These are phyloP conservation scores for Lentinula aciculospora DNA, from an alignment of 768 basidiomycete species.

Conservation along the genomic window DNA sequence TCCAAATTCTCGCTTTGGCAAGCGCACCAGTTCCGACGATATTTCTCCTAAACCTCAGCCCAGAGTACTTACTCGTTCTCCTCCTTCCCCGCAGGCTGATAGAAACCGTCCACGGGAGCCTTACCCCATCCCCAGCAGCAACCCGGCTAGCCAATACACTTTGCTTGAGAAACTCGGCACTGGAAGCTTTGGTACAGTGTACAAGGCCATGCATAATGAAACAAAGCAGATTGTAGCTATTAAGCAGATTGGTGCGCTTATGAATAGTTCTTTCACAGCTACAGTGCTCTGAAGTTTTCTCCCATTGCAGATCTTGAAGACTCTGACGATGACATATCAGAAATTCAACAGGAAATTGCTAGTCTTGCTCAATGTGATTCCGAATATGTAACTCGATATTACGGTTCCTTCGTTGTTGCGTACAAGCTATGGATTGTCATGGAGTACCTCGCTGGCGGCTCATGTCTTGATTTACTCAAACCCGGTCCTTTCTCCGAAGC, in stretches of 20 bases:
- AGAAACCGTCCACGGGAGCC: conserved; percentile 46
- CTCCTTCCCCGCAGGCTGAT: conserved; percentile 42
- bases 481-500: conserved; percentile 86
- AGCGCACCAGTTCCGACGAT: conserved; percentile 33
- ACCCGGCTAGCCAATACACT: conserved; percentile 88
- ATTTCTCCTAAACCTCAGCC: conserved; percentile 27
- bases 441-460: conserved; percentile 99
- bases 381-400: conserved; percentile 94
- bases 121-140: conserved; percentile 65
- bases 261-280: conserved; percentile 10
- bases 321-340: conserved; percentile 96
- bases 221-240: conserved; percentile 94
- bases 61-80: conserved; percentile 36
- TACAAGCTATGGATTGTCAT: conserved; percentile 99
- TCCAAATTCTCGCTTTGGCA: conserved; percentile 39
- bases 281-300: not conserved
- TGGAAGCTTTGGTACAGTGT: conserved; percentile 94
- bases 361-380: conserved; percentile 95
- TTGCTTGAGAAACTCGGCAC: conserved; percentile 95
- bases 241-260: conserved; percentile 86
- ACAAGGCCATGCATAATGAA: conserved; percentile 94
- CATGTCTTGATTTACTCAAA: conserved; percentile 93
- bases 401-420: conserved; percentile 92
- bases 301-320: conserved; percentile 78
- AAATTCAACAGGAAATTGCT: conserved; percentile 98